Base-by-base conservation (phyloP, 768 basidiomycete genomes). In the Chalciporus pseudorubinellus region DNA sequence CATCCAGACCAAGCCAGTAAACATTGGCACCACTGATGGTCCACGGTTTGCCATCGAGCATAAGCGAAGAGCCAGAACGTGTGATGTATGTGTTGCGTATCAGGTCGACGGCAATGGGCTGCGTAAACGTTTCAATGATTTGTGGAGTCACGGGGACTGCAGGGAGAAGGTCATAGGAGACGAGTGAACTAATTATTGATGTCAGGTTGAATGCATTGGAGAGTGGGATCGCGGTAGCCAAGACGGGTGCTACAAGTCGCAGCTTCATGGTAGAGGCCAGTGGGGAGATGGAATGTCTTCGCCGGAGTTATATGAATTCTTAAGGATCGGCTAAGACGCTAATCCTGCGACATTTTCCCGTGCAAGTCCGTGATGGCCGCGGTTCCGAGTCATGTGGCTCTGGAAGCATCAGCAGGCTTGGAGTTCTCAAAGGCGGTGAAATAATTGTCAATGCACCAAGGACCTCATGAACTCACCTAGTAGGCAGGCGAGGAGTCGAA, bases 1-100 rank as follows among this genome's bases (percentile, higher is more conserved):
- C 68, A 42, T 70, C 68, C 28, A 70, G 51, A 3, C 68, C 68
- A 14, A 69, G 58, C 68, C 68, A 69, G 57, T 69, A 68, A 24
- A 68, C 61, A 48, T 69, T 65, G 34, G 55, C 46, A 3, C 66
- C 66, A 3, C 51, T 48, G n/a, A 36, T 6, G n/a, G 14, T 36
- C 34, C 34, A 36, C 34, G 34, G 56, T 46, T 16, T 19, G 39
- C 13, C 33, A 24, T 31, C 28, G 26, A 52, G 51, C 24, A 46
- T 46, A 12, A 52, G 34, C 6, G 29, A 33, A 29, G 45, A 47
- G 26, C 39, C 46, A 11, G 24, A 28, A 21, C 51, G 51, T 20
- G 20, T 52, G 51, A 48, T 46, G 39, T 7, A 10, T 3, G 46
- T 41, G 18, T 41, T 52, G 20, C 39, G 51, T 13, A 47, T 24